Conservation (phyloP, 768 basidiomycete genomes). For the Mycena leptocephala region DNA sequence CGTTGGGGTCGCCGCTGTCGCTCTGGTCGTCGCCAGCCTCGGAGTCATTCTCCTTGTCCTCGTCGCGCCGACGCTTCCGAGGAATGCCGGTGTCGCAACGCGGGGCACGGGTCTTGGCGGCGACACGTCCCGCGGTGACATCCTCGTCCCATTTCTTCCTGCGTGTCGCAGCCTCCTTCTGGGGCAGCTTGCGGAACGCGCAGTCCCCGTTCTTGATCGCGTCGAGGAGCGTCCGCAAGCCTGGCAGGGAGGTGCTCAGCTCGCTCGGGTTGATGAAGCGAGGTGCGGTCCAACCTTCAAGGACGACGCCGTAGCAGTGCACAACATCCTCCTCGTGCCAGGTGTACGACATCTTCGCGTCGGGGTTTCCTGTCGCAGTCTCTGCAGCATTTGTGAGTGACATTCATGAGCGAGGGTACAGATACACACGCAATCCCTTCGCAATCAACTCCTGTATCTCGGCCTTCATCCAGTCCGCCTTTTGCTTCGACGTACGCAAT, state of each 20-base stretch:
- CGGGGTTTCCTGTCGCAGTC: background rate
- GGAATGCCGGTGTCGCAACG: background rate
- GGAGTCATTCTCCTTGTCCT: no score
- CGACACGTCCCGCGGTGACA: background rate
- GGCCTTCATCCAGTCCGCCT: background rate
- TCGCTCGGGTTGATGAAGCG: background rate
- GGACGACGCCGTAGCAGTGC: background rate
- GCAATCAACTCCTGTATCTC: background rate
- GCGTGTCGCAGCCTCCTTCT: background rate
- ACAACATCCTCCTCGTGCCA: slow-evolving; percentile 19
- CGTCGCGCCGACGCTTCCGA: background rate
- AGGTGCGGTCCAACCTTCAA: slow-evolving; percentile 4
- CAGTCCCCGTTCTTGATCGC: background rate
- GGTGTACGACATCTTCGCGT: background rate
- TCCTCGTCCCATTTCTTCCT: background rate
- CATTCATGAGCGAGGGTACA: background rate
- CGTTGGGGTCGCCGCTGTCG: no score
- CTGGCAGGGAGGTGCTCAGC: background rate
- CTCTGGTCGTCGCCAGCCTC: no score
- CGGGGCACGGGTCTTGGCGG: background rate
- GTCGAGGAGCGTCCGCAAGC: background rate
- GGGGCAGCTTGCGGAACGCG: background rate
- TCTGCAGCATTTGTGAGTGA: background rate
- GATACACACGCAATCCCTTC: background rate
- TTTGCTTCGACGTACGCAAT: background rate